Base-by-base conservation (phyloP, 306 rosid genomes). In the Cucurbita argyrosperma region DNA sequence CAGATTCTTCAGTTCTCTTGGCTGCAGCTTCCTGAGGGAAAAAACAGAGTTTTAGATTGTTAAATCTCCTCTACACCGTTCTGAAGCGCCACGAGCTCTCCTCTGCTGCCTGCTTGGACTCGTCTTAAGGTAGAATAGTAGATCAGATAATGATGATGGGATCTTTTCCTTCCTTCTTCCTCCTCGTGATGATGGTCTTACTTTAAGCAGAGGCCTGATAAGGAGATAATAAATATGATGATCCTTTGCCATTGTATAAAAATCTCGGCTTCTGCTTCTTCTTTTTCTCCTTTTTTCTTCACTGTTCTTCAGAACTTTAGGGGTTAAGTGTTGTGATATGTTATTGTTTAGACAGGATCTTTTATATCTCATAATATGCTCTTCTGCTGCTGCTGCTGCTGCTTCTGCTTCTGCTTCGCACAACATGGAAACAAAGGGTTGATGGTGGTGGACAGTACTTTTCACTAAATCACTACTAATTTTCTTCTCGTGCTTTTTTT, bases 1-100 rank as follows among this genome's bases (percentile, higher is more conserved):
- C 80, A 37, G 96, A 83, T 64, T 85, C 66, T 38, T 82, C 79
- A 62, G 61, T 74, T 75, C 67, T 81, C 58, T 58, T 11, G 71
- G 76, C 73, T 76, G 84, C 88, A 81, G 82, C 84, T 68, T 78
- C 72, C 80, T 74, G 82, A 87, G 85, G 80, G 81, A 2, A 11
- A 35, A 82, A 82, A 76, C 85, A 75, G 57, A 71, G 66, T 72
- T 78, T 84, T 80, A 39, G 43, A 71, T 61, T 82, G 89, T 54
- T 45, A 10, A 49, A 5, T 64, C 30, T 45, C 54, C 19, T 43
- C 40, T 45, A 12, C 50, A 42, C 53, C 15, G 52, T 42, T 16
- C 45, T 19, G 40, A 46, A 5, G 19, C 11, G 19, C 39, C 55
- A 14, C 6, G 55, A 23, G 73, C 23, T 7, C 46, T 37, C 21